Evolutionary conservation across 2,329 filamentous ascomycete species (phyloP).

Genomic region (Ilyonectria robusta): DNA sequence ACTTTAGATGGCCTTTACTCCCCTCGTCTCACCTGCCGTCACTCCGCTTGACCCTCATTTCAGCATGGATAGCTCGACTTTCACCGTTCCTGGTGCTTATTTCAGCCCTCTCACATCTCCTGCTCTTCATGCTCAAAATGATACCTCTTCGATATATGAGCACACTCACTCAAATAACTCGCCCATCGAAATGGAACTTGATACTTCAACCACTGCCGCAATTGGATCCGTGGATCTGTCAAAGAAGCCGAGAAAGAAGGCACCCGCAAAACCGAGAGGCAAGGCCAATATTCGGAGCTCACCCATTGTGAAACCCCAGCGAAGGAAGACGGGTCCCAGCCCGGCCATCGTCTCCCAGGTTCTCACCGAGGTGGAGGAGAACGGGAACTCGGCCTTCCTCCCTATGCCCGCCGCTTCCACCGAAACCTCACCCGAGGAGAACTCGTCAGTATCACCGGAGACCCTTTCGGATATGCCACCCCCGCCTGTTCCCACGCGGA

Average conservation of each 20-base stretch:
- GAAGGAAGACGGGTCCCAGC: constrained; percentile 66
- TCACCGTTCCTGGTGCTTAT: constrained; percentile 78
- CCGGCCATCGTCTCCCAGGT: constrained; percentile 70
- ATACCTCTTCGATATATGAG: constrained; percentile 39
- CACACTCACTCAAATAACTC: constrained; percentile 62
- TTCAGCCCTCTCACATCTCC: constrained; percentile 89
- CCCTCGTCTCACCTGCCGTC: constrained; percentile 86
- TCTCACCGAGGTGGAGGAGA: constrained; percentile 67
- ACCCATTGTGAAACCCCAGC: constrained; percentile 78
- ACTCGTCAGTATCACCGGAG: constrained; percentile 76
- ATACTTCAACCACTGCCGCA: constrained; percentile 55
- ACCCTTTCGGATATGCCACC: constrained; percentile 76
- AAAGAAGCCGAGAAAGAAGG: constrained; percentile 69
- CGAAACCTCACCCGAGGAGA: constrained; percentile 72
- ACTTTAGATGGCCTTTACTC: constrained; percentile 80
- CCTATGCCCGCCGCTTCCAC: constrained; percentile 58
- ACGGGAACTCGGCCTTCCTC: constrained; percentile 55
- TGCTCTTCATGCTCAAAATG: constrained; percentile 74
- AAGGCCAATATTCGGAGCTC: constrained; percentile 76
- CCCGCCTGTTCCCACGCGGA: constrained; percentile 76
- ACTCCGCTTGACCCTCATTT: constrained; percentile 84
- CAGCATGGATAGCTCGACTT: constrained; percentile 66
- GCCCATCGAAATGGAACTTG: constrained; percentile 71
- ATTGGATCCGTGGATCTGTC: constrained; percentile 61
- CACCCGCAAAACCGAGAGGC: constrained; percentile 64